Evolutionary conservation across 495 filamentous ascomycete species (phyloP), one percentile per base, ranked within the genome.

Genomic region (Oleoguttula mirabilis): DNA sequence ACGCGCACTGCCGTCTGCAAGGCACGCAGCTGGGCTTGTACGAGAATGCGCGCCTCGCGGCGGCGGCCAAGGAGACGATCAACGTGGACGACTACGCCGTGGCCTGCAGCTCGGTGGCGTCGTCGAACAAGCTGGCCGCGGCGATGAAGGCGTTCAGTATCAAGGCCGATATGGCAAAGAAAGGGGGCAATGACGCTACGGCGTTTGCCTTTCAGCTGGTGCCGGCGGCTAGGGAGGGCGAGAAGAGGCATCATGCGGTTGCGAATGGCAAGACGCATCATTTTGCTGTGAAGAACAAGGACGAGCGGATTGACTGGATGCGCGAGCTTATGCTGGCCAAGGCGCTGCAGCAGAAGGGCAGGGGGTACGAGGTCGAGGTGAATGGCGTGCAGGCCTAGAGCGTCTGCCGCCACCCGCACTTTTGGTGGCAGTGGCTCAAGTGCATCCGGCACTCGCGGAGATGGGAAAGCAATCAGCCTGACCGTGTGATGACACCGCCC

Each of bases 251-350:
- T 50, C 52, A 7, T 56, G 56, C 33, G 19, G 28, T 15, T 11
- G 40, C 27, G 12, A 58, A 58, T 24, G 72, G 69, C 39, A 95
- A 94, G 71, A 75, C 76, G n/a, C 88, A 98, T 54, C 84, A 94
- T 55, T 96, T 98, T 52, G 83, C 88, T 0, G 88, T 95, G 42
- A 80, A 80, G 59, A 73, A 68, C 41, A 70, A 85, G 0, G 85
- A 96, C 44, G 82, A 94, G 59, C 72, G 90, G 22, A 94, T 95
- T 45, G 88, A 94, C 50, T 98, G 90, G 90, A 94, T 95, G 90
- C 67, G 90, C 2, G 87, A 95, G 70, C 61, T 98, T 37, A 95
- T 98, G 90, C 75, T 98, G 17, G 88, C 88, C 3, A 94, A 88
- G 59, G 88, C 88, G 16, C 63, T 86, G 43, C 79, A 75, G 65